These are phyloP conservation scores for Ceratocystis diversiconidia DNA, from an alignment of 2,329 filamentous ascomycete genomes.

Conservation along the genomic window DNA sequence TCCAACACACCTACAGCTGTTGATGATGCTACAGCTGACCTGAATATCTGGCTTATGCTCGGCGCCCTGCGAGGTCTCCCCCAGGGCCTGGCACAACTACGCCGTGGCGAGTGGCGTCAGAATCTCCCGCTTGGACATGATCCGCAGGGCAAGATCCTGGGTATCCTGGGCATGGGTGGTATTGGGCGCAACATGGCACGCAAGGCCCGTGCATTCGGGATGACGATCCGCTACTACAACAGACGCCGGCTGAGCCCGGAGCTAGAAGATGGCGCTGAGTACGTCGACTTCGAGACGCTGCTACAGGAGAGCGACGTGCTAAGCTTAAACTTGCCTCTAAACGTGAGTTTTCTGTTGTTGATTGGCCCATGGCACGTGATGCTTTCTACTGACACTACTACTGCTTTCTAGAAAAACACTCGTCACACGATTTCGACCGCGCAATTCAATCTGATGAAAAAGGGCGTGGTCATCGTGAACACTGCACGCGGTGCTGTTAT, in stretches of 20 bases:
- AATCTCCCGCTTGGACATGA: conserved; percentile 53
- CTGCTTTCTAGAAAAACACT: conserved; percentile 40
- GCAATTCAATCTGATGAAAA: conserved; percentile 66
- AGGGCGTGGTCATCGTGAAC: conserved; percentile 63
- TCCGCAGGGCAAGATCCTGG: conserved; percentile 62
- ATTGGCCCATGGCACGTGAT: background rate
- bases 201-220: conserved; percentile 62
- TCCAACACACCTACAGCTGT: conserved; percentile 73
- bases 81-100: conserved; percentile 48
- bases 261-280: conserved; percentile 44
- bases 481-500: conserved; percentile 72
- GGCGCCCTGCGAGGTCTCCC: conserved; percentile 66
- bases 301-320: conserved; percentile 58
- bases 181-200: conserved; percentile 65
- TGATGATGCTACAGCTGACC: conserved; percentile 71
- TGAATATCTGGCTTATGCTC: conserved; percentile 65
- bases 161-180: conserved; percentile 75
- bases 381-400: background rate
- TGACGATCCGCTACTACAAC: conserved; percentile 64
- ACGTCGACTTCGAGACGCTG: conserved; percentile 60
- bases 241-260: conserved; percentile 45
- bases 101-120: conserved; percentile 55
- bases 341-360: conserved; percentile 40
- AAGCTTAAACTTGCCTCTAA: conserved; percentile 67
- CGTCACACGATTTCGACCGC: conserved; percentile 58